Evolutionary conservation across 163 green algal genomes (phyloP).

Genomic region (Prototheca wickerhamii): DNA sequence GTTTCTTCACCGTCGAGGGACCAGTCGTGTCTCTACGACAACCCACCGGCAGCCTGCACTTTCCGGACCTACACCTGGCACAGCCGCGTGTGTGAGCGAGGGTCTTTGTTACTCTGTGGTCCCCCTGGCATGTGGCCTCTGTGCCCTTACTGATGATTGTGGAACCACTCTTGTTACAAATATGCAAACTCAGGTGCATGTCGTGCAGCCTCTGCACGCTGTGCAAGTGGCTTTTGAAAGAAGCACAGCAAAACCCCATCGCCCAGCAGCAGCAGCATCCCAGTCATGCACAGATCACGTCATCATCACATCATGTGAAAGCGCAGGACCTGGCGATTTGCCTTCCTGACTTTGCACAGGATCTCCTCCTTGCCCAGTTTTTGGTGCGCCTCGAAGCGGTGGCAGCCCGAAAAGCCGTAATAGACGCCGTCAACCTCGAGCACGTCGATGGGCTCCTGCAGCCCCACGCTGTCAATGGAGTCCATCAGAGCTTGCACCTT

Average conservation of each 20-base stretch:
- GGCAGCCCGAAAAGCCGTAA: slow-evolving; percentile 85
- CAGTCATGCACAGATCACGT: no score
- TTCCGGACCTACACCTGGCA: no score
- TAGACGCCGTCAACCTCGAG: slow-evolving; percentile 75
- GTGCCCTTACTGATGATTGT: no score
- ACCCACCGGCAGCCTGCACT: no score
- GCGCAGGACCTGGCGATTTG: slow-evolving; percentile 51
- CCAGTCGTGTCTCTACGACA: background rate
- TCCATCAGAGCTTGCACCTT: slow-evolving; percentile 14
- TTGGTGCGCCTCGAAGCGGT: slow-evolving; percentile 73
- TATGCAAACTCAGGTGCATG: no score
- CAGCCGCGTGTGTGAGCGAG: no score
- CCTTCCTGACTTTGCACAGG: slow-evolving; percentile 66
- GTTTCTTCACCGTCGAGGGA: background rate
- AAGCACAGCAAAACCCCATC: background rate
- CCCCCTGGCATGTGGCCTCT: no score
- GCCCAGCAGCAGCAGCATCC: background rate
- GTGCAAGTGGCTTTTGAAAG: no score
- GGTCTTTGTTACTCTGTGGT: no score
- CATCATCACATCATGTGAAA: slow-evolving; percentile 79
- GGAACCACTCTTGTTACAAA: no score
- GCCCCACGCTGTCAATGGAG: slow-evolving; percentile 9
- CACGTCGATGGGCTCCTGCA: slow-evolving; percentile 46
- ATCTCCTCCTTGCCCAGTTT: slow-evolving; percentile 69
- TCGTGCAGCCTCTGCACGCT: no score